These are phyloP conservation scores for Withania somnifera DNA, from an alignment of 305 asterid species.

Conservation along the genomic window DNA sequence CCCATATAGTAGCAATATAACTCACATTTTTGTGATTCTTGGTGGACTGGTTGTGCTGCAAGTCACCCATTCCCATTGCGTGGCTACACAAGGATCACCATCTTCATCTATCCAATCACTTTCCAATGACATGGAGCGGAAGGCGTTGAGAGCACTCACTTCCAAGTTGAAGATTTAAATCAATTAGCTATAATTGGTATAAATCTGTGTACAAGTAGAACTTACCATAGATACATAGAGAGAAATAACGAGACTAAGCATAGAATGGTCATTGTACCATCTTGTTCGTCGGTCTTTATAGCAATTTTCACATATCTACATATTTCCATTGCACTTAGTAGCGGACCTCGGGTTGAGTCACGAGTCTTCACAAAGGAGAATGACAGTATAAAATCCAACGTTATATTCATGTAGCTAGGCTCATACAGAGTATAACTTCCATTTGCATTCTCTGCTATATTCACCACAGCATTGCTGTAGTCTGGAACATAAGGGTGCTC, in stretches of 20 bases:
- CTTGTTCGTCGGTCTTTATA: slow-evolving; percentile 58
- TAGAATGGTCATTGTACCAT: slow-evolving; percentile 32
- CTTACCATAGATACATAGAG: background rate
- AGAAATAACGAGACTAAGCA: background rate
- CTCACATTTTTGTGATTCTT: slow-evolving; percentile 83
- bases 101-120: slow-evolving; percentile 42
- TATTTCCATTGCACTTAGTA: slow-evolving; percentile 79
- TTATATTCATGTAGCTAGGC: slow-evolving; percentile 91
- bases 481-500: slow-evolving; percentile 67
- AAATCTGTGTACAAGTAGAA: background rate
- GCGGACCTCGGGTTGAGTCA: slow-evolving; percentile 78
- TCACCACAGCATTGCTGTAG: slow-evolving; percentile 91
- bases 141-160: slow-evolving; percentile 50
- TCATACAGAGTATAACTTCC: slow-evolving; percentile 85
- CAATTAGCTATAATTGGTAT: slow-evolving; percentile 10
- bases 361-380: slow-evolving; percentile 62
- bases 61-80: slow-evolving; percentile 76
- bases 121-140: slow-evolving; percentile 37
- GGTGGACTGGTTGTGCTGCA: slow-evolving; percentile 71
- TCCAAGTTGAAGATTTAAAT: slow-evolving; percentile 17
- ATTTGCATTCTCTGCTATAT: slow-evolving; percentile 88
- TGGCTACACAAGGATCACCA: slow-evolving; percentile 86
- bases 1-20: background rate
- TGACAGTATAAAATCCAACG: slow-evolving; percentile 67
- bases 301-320: slow-evolving; percentile 65